phyloP scores from a whole-genome alignment of 164 flowering plant genomes.

The Brasenia schreberi region DNA sequence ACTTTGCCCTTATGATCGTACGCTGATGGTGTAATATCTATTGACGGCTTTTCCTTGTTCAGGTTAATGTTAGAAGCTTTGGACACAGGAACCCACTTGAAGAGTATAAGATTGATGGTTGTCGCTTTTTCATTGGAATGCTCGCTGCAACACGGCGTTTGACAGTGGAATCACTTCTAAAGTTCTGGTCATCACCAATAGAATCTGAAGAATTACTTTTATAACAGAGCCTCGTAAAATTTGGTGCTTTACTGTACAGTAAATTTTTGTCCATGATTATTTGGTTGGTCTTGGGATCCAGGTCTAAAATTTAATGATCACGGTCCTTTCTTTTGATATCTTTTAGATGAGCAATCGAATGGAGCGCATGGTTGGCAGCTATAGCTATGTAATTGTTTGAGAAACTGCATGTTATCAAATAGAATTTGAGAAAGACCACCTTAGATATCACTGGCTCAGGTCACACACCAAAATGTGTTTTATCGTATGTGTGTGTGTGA shows the following conservation, averaged over 20 bases:
- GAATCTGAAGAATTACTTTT: slow-evolving; percentile 56
- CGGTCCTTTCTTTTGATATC: no score
- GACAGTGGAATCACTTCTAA: slow-evolving; percentile 71
- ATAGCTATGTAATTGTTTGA: no score
- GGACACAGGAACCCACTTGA: slow-evolving; percentile 95
- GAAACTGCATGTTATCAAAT: no score
- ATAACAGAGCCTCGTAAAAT: slow-evolving; percentile 4
- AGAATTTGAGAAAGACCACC: no score
- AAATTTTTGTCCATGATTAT: background rate
- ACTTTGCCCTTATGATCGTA: slow-evolving; percentile 1
- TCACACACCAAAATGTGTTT: no score
- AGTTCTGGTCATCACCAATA: slow-evolving; percentile 84
- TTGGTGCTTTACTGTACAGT: background rate
- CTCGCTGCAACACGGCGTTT: slow-evolving; percentile 80
- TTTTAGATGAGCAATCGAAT: no score
- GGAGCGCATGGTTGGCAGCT: no score
- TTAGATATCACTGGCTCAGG: no score
- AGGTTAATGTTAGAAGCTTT: slow-evolving; percentile 95
- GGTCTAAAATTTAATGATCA: no score
- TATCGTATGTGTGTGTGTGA: no score
- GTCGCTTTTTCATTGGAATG: slow-evolving; percentile 92
- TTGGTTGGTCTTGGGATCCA: no score
- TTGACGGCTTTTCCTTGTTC: slow-evolving; percentile 2
- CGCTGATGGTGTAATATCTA: background rate
- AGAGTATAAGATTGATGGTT: slow-evolving; percentile 96